phyloP scores from a whole-genome alignment of 176 grass and related monocot species.

The Phoenix dactylifera region DNA sequence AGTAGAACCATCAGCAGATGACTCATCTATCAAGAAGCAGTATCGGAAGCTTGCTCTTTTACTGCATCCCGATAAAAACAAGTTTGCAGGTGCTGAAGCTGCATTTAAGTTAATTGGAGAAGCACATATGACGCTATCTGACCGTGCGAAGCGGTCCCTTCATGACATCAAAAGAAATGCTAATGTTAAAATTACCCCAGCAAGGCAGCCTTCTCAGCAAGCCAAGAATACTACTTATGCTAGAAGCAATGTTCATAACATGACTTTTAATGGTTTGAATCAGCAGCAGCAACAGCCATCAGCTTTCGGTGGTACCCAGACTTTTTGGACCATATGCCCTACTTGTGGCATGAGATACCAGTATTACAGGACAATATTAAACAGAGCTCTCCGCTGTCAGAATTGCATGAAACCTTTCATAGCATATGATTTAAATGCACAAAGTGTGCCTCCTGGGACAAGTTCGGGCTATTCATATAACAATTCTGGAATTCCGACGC shows the following conservation, averaged over 20 bases:
- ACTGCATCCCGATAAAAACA: slow-evolving; percentile 89
- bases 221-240: slow-evolving; percentile 27
- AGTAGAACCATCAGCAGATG: slow-evolving; percentile 48
- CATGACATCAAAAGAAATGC: slow-evolving; percentile 67
- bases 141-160: slow-evolving; percentile 39
- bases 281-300: slow-evolving; percentile 33
- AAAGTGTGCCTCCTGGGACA: slow-evolving; percentile 27
- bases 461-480: slow-evolving; percentile 26
- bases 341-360: slow-evolving; percentile 81
- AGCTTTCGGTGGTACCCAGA: slow-evolving; percentile 22
- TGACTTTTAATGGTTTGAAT: slow-evolving; percentile 31
- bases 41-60: slow-evolving; percentile 77
- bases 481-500: slow-evolving; percentile 18
- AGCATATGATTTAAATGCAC: slow-evolving; percentile 50
- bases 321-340: slow-evolving; percentile 85
- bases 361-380: slow-evolving; percentile 58
- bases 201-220: slow-evolving; percentile 23
- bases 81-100: slow-evolving; percentile 70
- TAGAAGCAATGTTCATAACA: slow-evolving; percentile 31
- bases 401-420: slow-evolving; percentile 78
- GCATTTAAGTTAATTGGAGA: slow-evolving; percentile 90
- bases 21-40: slow-evolving; percentile 58
- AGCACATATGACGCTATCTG: slow-evolving; percentile 56
- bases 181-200: slow-evolving; percentile 2
- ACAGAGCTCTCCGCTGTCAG: slow-evolving; percentile 74